These are phyloP conservation scores for Plasmodium berghei DNA, from an alignment of 169 alveolate genomes.

Conservation along the genomic window DNA sequence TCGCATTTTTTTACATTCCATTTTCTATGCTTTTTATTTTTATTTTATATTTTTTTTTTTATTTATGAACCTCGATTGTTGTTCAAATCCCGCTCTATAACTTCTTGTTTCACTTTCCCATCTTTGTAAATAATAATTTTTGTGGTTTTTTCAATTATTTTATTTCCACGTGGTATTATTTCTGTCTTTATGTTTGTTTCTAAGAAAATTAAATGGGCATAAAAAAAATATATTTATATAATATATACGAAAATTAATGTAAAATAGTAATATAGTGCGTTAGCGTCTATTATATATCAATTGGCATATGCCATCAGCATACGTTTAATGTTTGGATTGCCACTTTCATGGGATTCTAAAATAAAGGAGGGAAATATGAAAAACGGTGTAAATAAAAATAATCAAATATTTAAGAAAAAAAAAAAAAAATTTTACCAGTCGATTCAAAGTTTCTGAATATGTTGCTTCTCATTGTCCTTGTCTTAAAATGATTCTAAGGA, in stretches of 20 bases:
- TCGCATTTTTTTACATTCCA: background rate
- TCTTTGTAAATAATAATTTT: conserved; percentile 62
- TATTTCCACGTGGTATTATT: conserved; percentile 62
- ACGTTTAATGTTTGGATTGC: conserved; percentile 20
- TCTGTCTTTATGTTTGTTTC: conserved; percentile 73
- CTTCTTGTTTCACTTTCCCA: conserved; percentile 63
- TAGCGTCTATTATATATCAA: too few species aligned
- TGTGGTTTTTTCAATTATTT: conserved; percentile 69
- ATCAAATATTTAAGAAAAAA: background rate
- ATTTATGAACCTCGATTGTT: conserved; percentile 69
- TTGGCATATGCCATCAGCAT: background rate
- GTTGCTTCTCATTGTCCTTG: conserved; percentile 25
- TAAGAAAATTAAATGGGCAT: background rate
- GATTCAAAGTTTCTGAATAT: conserved; percentile 28
- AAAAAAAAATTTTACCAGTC: background rate
- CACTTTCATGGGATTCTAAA: conserved; percentile 5
- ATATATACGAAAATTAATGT: background rate
- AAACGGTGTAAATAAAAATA: background rate
- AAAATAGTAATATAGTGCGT: background rate
- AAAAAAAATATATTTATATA: background rate
- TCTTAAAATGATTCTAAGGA: conserved; percentile 11
- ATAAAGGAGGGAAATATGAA: background rate
- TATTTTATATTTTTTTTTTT: conserved; percentile 1
- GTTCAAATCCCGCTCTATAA: conserved; percentile 54
- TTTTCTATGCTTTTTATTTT: conserved; percentile 7